phyloP scores from a whole-genome alignment of 2,329 filamentous ascomycete genomes.

The Sclerotinia sclerotiorum region DNA sequence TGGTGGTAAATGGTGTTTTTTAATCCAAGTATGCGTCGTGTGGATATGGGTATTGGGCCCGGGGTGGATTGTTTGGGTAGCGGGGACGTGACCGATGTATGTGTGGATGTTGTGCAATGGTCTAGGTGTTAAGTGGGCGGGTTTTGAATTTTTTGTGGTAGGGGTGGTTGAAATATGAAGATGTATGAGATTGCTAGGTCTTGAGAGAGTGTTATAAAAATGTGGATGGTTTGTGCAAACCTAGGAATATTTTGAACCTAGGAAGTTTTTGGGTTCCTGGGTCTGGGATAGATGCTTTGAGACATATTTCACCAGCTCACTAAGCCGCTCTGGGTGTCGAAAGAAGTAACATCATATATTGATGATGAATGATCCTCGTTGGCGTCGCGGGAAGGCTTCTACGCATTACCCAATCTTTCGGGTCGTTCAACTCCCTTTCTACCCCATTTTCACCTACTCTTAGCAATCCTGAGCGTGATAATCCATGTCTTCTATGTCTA shows the following conservation, averaged over 20 bases:
- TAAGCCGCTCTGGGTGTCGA: background rate
- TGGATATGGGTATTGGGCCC: constrained; percentile 17
- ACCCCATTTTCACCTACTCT: constrained; percentile 1
- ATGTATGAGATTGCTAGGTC: background rate
- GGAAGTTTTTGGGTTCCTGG: constrained; percentile 8
- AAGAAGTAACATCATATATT: constrained; percentile 21
- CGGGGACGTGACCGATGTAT: constrained; percentile 16
- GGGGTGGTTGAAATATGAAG: constrained; percentile 20
- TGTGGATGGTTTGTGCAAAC: constrained; percentile 21
- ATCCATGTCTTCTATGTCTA: constrained; percentile 4
- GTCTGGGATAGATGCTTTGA: constrained; percentile 21
- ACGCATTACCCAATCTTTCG: constrained; percentile 24
- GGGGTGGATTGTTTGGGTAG: constrained; percentile 18
- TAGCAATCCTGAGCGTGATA: background rate
- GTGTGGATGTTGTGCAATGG: constrained; percentile 17
- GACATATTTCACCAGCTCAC: constrained; percentile 11
- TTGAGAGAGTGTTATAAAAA: background rate
- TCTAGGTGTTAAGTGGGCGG: constrained; percentile 4
- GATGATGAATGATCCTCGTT: constrained; percentile 24
- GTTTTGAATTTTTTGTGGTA: constrained; percentile 12
- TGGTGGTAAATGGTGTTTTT: constrained; percentile 2
- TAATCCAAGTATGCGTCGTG: background rate
- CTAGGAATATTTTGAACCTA: constrained; percentile 9
- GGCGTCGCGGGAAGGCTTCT: constrained; percentile 25
- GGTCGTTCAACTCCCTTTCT: constrained; percentile 12